Base-by-base conservation (phyloP, 768 basidiomycete genomes). In the Lentinula aciculospora region DNA sequence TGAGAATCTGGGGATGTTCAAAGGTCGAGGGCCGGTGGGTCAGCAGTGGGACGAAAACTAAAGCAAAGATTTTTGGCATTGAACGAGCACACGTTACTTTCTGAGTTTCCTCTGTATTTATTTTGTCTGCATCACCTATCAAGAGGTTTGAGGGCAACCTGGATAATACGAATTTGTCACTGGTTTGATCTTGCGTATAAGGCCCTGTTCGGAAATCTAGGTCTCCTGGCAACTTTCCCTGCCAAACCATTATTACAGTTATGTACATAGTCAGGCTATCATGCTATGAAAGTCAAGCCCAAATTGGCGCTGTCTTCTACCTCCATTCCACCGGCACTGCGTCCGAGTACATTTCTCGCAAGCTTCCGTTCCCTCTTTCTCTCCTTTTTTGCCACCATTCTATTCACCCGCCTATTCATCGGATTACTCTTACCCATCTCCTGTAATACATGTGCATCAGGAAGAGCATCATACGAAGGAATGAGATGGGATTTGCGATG, bases 341-440 rank as follows among this genome's bases (percentile, higher is more conserved):
- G 31, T 50, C 63, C 68, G 23, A 70, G 69, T 34, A 62, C 67
- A 23, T 71, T 69, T 36, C 74, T 74, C 39, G 75, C 77, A 4
- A 79, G 78, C 66, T 82, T 83, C 19, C 82, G 74, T 32, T 79
- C 81, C 62, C 74, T 74, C 74, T 88, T 90, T 50, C 82, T 75
- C 36, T 79, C 81, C 62, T 75, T 74, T 74, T 88, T 90, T 48
- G 81, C 79, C 45, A 84, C 85, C 65, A 72, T 78, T 72, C 88
- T 89, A 63, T 89, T 62, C 62, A 76, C 71, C 63, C 74, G 78
- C 60, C 87, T 71, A 56, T 76, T 82, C 60, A 90, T 61, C 13
- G 88, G 86, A 66, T 88, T 87, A 56, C 78, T 72, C 58, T 67
- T 65, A 12, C 77, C 78, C 78, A 84, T 81, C 58, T 68, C 70